Conservation (phyloP, 345 rosid genomes). For the Limnanthes douglasii region DNA sequence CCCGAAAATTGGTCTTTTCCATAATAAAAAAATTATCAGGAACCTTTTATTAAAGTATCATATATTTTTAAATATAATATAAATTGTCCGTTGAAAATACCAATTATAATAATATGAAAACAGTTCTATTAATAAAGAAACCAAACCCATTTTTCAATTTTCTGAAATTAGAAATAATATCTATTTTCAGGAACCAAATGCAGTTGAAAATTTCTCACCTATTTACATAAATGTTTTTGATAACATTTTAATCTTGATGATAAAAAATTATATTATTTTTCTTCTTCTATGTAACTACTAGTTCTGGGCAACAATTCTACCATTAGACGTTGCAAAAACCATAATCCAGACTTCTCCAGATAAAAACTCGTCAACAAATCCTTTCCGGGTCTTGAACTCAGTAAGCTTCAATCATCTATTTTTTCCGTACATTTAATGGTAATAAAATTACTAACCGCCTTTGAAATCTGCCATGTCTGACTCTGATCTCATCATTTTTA, state of each 20-base stretch:
- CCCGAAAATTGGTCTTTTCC: too few relatives aligned
- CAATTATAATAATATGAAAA: too few relatives aligned
- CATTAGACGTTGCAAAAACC: constrained; percentile 86
- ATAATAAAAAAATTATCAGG: too few relatives aligned
- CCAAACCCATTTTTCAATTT: too few relatives aligned
- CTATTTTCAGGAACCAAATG: too few relatives aligned
- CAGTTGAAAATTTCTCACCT: too few relatives aligned
- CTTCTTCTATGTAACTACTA: constrained; percentile 11
- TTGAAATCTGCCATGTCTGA: constrained; percentile 2
- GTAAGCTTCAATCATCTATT: constrained; percentile 21
- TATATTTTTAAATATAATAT: too few relatives aligned
- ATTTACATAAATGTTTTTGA: too few relatives aligned
- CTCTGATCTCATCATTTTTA: constrained; percentile 1
- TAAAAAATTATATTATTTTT: constrained; percentile 1
- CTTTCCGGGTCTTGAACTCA: constrained; percentile 50
- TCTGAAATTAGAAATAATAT: too few relatives aligned
- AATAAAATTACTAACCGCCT: background rate
- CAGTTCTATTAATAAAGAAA: too few relatives aligned
- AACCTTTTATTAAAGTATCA: too few relatives aligned
- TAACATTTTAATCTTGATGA: constrained; percentile 1
- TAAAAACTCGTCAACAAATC: constrained; percentile 41
- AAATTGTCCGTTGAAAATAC: too few relatives aligned
- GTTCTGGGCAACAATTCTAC: constrained; percentile 81
- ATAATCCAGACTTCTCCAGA: constrained; percentile 73
- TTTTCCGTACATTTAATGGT: constrained; percentile 6